Evolutionary conservation across 129 eudicot species (phyloP), one percentile per base, ranked within the genome.

Genomic region (Scalesia atractyloides): DNA sequence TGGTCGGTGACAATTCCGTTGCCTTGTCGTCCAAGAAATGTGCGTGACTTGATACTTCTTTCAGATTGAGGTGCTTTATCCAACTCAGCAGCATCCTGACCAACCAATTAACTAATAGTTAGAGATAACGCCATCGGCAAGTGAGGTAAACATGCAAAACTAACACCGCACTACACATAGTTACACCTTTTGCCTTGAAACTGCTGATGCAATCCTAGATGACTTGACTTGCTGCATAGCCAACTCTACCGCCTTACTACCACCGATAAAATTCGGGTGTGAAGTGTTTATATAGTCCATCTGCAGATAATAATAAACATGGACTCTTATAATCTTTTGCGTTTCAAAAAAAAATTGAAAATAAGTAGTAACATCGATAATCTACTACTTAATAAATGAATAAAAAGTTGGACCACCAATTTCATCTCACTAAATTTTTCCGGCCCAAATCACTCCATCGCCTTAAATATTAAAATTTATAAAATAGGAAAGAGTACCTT

Each of bases 261-360:
- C 99, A 75, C 99, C 99, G 86, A 95, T 67, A 67, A 95, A 95
- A 84, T 86, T 86, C 17, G 96, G 97, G 73, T 95, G 97, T 7
- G 99, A 95, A 64, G 99, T 95, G 84, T 95, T 95, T 77, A 95
- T 95, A 65, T 90, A 95, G 81, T 95, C 99, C 97, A 95, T 90
- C 99, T 95, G 70, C 50, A 70, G 51, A 61, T 30, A 41, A 51
- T 36, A 66, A 70, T 22, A 62, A 39, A 70, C 7, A 13, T 5
- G n/a, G 9, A 59, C 64, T 37, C 2, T 17, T 2, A 56, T 56
- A 59, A 54, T 58, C 24, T 75, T 65, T 65, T 64, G 36, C 47
- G 20, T 18, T 33, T 39, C 51, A 39, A 39, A 56, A 39, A 39
- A 56, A 65, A 16, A 9, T 46, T 11, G 30, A 26, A 60, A 60